These are phyloP conservation scores for Neurospora sp. DNA, from an alignment of 495 filamentous ascomycete species.

Conservation along the genomic window DNA sequence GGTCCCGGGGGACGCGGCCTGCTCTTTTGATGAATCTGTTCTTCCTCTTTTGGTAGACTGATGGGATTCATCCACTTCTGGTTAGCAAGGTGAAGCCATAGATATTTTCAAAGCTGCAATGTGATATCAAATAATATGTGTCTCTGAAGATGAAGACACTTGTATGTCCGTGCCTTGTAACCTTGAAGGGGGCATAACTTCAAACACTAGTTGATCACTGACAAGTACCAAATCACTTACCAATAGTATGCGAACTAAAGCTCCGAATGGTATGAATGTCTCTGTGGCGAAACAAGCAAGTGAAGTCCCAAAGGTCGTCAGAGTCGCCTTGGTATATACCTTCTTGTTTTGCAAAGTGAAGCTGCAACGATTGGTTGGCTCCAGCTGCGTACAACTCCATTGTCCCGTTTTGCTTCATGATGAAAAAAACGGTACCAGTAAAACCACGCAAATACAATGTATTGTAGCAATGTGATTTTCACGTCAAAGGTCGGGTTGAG, in stretches of 20 bases:
- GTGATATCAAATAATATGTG: not conserved
- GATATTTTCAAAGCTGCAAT: not conserved
- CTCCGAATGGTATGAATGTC: slow-evolving; percentile 18
- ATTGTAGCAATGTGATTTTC: not conserved
- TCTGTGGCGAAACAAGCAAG: slow-evolving; percentile 23
- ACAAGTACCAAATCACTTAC: slow-evolving; percentile 15
- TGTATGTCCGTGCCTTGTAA: not conserved
- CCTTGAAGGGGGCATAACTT: not conserved
- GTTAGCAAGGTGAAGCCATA: not conserved
- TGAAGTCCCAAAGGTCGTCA: slow-evolving; percentile 31
- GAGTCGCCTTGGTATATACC: slow-evolving; percentile 15
- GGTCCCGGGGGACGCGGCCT: slow-evolving; percentile 6
- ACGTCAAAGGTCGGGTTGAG: not conserved
- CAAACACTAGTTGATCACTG: not conserved
- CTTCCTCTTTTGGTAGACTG: not conserved
- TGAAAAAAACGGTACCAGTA: not conserved
- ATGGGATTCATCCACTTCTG: not conserved
- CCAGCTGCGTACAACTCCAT: slow-evolving; percentile 43
- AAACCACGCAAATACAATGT: not conserved
- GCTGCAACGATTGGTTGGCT: slow-evolving; percentile 42
- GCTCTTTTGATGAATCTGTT: not conserved
- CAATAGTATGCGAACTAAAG: slow-evolving; percentile 28
- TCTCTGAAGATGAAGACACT: not conserved
- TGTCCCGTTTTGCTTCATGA: not conserved
- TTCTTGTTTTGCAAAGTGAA: slow-evolving; percentile 20